Conservation (phyloP, 352 stramenopile species). For the Blastocystis sp. region DNA sequence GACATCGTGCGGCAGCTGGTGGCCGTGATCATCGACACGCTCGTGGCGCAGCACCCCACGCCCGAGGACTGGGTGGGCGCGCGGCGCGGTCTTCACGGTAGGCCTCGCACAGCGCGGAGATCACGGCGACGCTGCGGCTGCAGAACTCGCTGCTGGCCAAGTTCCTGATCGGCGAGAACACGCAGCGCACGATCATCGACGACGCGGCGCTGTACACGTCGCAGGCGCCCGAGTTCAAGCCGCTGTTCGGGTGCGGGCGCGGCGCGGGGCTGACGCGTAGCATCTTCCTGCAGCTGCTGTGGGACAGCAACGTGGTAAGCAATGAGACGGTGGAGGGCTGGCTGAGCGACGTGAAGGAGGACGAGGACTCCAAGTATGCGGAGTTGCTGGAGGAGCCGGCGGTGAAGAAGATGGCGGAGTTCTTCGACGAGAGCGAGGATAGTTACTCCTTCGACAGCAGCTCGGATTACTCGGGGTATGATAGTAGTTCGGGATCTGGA, state of each 20-base stretch:
- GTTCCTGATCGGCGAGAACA: conserved; percentile 38
- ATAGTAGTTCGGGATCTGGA: background rate
- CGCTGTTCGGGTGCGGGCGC: conserved; percentile 20
- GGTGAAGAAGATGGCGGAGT: conserved; percentile 40
- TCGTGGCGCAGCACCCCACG: background rate
- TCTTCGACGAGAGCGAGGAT: background rate
- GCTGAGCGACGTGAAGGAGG: conserved; percentile 16
- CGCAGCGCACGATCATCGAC: conserved; percentile 24
- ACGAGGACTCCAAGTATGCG: conserved; percentile 17
- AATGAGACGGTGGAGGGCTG: conserved; percentile 27
- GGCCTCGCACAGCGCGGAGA: background rate
- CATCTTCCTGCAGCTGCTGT: conserved; percentile 45
- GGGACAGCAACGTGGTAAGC: conserved; percentile 22
- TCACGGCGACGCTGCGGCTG: conserved; percentile 4
- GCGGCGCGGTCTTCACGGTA: background rate
- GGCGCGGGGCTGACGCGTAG: background rate
- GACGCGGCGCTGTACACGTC: conserved; percentile 25
- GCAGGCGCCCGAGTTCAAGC: background rate
- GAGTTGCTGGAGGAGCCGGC: conserved; percentile 47
- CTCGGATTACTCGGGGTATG: background rate
- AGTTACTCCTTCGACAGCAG: conserved; percentile 30
- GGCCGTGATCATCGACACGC: conserved; percentile 22
- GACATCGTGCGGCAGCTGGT: conserved; percentile 61
- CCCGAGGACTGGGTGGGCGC: conserved; percentile 1
- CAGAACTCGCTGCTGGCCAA: background rate